These are phyloP conservation scores for Rhodamnia rubescens DNA, from an alignment of 345 rosid genomes.

Conservation along the genomic window DNA sequence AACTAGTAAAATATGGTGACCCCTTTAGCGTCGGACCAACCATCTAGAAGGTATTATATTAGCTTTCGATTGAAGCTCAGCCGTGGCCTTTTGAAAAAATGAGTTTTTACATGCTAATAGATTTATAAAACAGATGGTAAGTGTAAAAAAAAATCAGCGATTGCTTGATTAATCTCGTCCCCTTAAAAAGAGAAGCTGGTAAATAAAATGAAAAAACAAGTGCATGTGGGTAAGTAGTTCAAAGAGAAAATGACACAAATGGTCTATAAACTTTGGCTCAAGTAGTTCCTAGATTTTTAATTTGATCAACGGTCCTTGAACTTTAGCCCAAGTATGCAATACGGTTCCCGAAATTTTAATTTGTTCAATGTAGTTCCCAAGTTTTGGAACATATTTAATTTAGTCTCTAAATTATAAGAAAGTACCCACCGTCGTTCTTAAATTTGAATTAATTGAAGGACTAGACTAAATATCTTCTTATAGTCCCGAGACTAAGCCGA, in stretches of 20 bases:
- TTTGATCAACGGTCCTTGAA: too few relatives aligned
- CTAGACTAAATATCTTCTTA: too few relatives aligned
- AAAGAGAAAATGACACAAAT: not conserved
- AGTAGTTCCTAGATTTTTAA: too few relatives aligned
- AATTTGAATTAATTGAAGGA: too few relatives aligned
- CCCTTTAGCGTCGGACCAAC: not conserved
- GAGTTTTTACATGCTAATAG: not conserved
- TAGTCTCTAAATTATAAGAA: too few relatives aligned
- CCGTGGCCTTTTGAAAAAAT: not conserved
- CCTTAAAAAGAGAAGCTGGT: not conserved
- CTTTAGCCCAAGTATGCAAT: too few relatives aligned
- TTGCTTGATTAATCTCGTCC: not conserved
- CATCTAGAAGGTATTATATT: not conserved
- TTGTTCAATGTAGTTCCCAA: too few relatives aligned
- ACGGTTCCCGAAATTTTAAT: too few relatives aligned
- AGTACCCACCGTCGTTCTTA: too few relatives aligned
- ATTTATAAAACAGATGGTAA: not conserved
- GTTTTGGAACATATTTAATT: too few relatives aligned
- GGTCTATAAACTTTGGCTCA: too few relatives aligned
- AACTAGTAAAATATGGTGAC: not conserved
- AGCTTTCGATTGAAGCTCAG: not conserved
- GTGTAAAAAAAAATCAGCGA: not conserved
- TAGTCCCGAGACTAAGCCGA: too few relatives aligned
- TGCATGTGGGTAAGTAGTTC: not conserved
- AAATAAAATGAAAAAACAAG: not conserved